phyloP scores from a whole-genome alignment of 73 alveolate genomes.

The Uronychia binucleata region DNA sequence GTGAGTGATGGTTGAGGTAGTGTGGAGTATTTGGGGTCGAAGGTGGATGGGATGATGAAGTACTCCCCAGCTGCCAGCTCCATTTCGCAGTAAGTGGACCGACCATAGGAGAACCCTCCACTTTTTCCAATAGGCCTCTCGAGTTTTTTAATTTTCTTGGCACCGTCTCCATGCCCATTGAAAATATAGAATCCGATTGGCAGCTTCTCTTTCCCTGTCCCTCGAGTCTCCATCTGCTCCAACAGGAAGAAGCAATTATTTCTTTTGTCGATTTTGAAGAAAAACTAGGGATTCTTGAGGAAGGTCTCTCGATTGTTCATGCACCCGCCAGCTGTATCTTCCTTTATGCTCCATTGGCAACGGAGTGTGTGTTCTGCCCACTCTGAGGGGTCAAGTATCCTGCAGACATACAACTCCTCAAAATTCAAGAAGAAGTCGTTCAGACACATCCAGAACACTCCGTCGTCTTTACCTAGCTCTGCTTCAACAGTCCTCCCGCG shows the following conservation, averaged over 20 bases:
- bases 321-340: conserved; percentile 31
- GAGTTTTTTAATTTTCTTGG: neutral
- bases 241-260: neutral
- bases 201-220: neutral
- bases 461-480: conserved; percentile 66
- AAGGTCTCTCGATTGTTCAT: conserved; percentile 3
- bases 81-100: neutral
- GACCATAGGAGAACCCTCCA: neutral
- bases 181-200: neutral
- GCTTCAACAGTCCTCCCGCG: conserved; percentile 29
- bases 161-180: conserved; percentile 10
- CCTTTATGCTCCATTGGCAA: conserved; percentile 15
- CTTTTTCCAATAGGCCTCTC: neutral
- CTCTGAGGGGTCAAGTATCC: conserved; percentile 25
- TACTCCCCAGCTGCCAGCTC: neutral
- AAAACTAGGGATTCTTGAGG: conserved; percentile 20
- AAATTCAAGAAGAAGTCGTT: conserved; percentile 71
- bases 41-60: neutral
- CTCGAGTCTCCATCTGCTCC: conserved; percentile 9
- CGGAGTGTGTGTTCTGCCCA: neutral
- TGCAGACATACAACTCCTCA: conserved; percentile 57
- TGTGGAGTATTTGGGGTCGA: too few species aligned
- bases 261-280: neutral
- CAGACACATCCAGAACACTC: conserved; percentile 85
- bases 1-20: too few species aligned